These are phyloP conservation scores for Holtermannia corniformis DNA, from an alignment of 768 basidiomycete species.

Conservation along the genomic window DNA sequence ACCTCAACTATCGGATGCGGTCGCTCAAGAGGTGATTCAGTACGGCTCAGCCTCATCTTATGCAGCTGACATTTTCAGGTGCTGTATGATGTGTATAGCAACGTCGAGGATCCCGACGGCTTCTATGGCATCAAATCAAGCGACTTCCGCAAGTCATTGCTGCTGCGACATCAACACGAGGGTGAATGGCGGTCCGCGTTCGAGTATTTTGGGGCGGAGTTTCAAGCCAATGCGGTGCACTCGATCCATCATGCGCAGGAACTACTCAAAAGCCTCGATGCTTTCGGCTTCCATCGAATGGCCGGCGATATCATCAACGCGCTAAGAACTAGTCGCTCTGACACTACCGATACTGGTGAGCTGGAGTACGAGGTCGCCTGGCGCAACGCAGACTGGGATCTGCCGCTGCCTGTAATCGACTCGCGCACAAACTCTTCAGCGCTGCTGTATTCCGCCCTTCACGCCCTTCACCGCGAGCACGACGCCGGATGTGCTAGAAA, in stretches of 20 bases:
- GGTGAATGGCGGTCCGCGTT: slow-evolving; percentile 87
- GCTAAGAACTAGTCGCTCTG: slow-evolving; percentile 38
- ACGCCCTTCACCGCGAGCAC: slow-evolving; percentile 72
- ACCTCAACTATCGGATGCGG: slow-evolving; percentile 3
- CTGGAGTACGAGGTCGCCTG: slow-evolving; percentile 64
- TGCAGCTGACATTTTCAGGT: slow-evolving; percentile 50
- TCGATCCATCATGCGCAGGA: not conserved
- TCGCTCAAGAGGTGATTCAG: slow-evolving; percentile 22
- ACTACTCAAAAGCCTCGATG: slow-evolving; percentile 54
- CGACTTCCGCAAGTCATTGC: slow-evolving; percentile 67
- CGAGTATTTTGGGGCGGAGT: slow-evolving; percentile 72
- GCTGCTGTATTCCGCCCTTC: slow-evolving; percentile 66
- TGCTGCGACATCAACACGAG: slow-evolving; percentile 85
- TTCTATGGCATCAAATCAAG: slow-evolving; percentile 85
- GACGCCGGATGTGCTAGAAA: slow-evolving; percentile 48
- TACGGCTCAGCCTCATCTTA: no score
- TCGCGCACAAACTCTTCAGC: slow-evolving; percentile 46
- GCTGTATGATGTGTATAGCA: slow-evolving; percentile 83
- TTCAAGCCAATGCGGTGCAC: slow-evolving; percentile 48
- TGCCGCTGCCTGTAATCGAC: slow-evolving; percentile 55
- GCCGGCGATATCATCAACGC: slow-evolving; percentile 46
- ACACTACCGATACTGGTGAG: slow-evolving; percentile 19
- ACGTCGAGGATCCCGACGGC: slow-evolving; percentile 95
- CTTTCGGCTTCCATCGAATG: slow-evolving; percentile 82
- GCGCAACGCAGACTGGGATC: slow-evolving; percentile 92